Evolutionary conservation across 202 grass and related monocot species (phyloP).

Genomic region (Bolboschoenoplectus hybrid): DNA sequence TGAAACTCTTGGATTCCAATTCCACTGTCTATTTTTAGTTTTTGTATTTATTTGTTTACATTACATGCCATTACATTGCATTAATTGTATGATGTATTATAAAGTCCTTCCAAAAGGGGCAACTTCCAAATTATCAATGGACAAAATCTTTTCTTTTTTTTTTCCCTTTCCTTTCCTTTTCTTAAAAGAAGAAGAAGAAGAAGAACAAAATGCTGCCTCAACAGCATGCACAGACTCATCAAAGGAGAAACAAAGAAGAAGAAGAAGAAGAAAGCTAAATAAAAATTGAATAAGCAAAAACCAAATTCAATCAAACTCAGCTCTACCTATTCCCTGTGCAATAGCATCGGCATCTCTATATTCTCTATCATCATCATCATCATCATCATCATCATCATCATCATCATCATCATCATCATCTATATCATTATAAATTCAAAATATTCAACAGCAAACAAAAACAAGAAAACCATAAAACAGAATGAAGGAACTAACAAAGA

Average conservation of each 20-base stretch:
- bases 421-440: conserved; percentile 25
- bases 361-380: background rate
- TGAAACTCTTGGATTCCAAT: conserved; percentile 17
- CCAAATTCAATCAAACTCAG: conserved; percentile 1
- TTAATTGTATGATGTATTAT: background rate
- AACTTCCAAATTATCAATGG: background rate
- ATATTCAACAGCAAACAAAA: conserved; percentile 8
- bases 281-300: conserved; percentile 7
- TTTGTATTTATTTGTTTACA: background rate
- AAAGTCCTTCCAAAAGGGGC: conserved; percentile 7
- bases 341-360: conserved; percentile 29
- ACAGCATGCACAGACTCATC: background rate
- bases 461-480: conserved; percentile 3
- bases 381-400: background rate
- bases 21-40: background rate
- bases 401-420: background rate
- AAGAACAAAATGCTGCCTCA: conserved; percentile 1
- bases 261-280: background rate
- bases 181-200: too few species aligned
- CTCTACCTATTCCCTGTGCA: conserved; percentile 4
- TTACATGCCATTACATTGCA: background rate
- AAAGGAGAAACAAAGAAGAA: background rate
- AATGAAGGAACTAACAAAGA: background rate
- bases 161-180: too few species aligned
- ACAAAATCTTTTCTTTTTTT: background rate